phyloP scores from a whole-genome alignment of 2,329 filamentous ascomycete species.

The Phialocephala sp. region DNA sequence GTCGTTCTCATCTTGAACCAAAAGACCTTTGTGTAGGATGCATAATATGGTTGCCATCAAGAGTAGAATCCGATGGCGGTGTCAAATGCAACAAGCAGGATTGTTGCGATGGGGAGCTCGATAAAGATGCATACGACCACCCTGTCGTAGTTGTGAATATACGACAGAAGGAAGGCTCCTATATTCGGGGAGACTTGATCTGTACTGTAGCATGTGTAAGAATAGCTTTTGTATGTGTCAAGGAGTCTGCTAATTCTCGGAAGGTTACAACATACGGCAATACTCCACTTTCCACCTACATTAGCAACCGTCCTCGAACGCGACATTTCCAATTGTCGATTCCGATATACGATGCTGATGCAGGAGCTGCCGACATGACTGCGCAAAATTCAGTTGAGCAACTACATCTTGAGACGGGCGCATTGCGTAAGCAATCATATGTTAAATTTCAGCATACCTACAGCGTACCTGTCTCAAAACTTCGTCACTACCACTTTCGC shows the following conservation, averaged over 20 bases:
- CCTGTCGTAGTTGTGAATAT: slow-evolving; percentile 28
- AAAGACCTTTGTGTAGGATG: slow-evolving; percentile 30
- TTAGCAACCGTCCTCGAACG: slow-evolving; percentile 6
- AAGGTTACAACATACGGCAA: slow-evolving; percentile 30
- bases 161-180: slow-evolving; percentile 22
- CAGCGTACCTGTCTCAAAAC: slow-evolving; percentile 11
- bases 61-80: slow-evolving; percentile 3
- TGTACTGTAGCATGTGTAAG: slow-evolving; percentile 31
- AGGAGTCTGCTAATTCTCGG: neutral
- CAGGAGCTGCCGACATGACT: neutral
- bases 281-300: slow-evolving; percentile 22
- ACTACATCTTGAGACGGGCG: slow-evolving; percentile 26
- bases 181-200: slow-evolving; percentile 26
- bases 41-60: slow-evolving; percentile 30
- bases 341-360: slow-evolving; percentile 23
- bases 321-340: slow-evolving; percentile 18
- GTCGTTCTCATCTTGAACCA: slow-evolving; percentile 2
- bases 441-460: slow-evolving; percentile 29
- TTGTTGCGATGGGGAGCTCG: slow-evolving; percentile 23
- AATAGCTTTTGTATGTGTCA: neutral
- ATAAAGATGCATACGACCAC: slow-evolving; percentile 29
- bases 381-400: slow-evolving; percentile 5
- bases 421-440: slow-evolving; percentile 32
- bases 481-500: slow-evolving; percentile 17
- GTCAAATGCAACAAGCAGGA: slow-evolving; percentile 24